A percentile compares a stretch with the other conserved stretches of the same genome.
Evolutionary conservation across 352 stramenopile species (phyloP).

Genomic region (Halophytophthora batemanensis): DNA sequence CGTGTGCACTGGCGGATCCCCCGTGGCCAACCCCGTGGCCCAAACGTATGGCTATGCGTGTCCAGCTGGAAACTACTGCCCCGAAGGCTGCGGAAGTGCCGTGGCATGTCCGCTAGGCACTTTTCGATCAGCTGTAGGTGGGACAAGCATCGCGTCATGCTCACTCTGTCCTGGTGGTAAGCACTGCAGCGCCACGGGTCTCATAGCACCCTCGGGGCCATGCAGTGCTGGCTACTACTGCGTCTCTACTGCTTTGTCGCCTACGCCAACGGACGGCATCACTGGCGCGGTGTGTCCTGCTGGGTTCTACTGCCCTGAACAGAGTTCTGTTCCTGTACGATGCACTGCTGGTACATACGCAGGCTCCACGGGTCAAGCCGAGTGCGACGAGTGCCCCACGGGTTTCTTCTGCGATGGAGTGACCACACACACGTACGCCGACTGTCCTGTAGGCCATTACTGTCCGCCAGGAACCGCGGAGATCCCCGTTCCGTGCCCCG

Average conservation of each 20-base stretch:
- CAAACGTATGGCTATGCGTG: constrained; percentile 57
- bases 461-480: constrained; percentile 44
- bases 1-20: constrained; percentile 52
- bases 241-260: constrained; percentile 30
- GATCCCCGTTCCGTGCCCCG: constrained; percentile 47
- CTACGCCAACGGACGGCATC: constrained; percentile 43
- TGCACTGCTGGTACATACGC: constrained; percentile 47
- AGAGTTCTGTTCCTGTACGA: constrained; percentile 39
- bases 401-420: constrained; percentile 66
- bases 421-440: constrained; percentile 32
- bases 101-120: constrained; percentile 64
- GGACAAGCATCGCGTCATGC: constrained; percentile 61
- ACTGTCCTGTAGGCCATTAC: constrained; percentile 45
- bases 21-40: constrained; percentile 50
- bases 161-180: constrained; percentile 56
- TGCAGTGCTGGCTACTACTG: constrained; percentile 89
- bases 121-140: constrained; percentile 42
- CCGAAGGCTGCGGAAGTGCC: constrained; percentile 41
- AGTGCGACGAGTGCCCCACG: constrained; percentile 48
- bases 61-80: constrained; percentile 73
- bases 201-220: constrained; percentile 42
- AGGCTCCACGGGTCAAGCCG: constrained; percentile 16
- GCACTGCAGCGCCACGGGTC: constrained; percentile 44
- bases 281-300: constrained; percentile 48
- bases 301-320: constrained; percentile 60